Evolutionary conservation across 768 basidiomycete genomes (phyloP).

Genomic region (Russula emetica): DNA sequence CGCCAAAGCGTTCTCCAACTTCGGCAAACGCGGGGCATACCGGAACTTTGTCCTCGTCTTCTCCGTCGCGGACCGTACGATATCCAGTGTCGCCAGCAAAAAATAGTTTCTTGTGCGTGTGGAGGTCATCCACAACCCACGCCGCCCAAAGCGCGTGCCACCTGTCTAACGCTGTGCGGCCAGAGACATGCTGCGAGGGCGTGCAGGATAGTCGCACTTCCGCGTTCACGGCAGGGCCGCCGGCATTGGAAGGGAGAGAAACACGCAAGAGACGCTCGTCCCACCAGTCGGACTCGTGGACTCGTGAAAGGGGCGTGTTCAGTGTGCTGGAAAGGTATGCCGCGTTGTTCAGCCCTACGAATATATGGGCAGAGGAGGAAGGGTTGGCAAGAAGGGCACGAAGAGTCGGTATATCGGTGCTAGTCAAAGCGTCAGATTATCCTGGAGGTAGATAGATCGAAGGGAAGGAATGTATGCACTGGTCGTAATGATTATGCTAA

Average conservation of each 20-base stretch:
- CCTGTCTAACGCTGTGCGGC: conserved; percentile 46
- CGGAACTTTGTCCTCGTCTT: conserved; percentile 49
- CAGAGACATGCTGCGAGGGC: conserved; percentile 62
- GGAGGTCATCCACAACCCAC: conserved; percentile 58
- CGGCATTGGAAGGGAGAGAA: conserved; percentile 29
- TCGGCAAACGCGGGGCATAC: conserved; percentile 70
- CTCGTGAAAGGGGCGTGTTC: conserved; percentile 33
- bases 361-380: conserved; percentile 37
- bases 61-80: conserved; percentile 43
- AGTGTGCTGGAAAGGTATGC: conserved; percentile 34
- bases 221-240: conserved; percentile 17
- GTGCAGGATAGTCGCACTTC: conserved; percentile 52
- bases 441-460: neutral
- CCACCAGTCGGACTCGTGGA: conserved; percentile 53
- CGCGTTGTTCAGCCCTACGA: conserved; percentile 45
- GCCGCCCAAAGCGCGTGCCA: conserved; percentile 61
- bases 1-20: conserved; percentile 59
- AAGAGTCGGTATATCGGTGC: conserved; percentile 38
- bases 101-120: conserved; percentile 46
- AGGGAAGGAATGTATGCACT: conserved; percentile 28
- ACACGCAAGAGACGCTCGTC: conserved; percentile 33
- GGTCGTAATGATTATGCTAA: conserved; percentile 41
- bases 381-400: conserved; percentile 31
- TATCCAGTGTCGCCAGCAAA: conserved; percentile 74
- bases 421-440: conserved; percentile 2